Base-by-base conservation (phyloP, 225 moss, liverwort and hornwort genomes). In the Physcomitrium patens region DNA sequence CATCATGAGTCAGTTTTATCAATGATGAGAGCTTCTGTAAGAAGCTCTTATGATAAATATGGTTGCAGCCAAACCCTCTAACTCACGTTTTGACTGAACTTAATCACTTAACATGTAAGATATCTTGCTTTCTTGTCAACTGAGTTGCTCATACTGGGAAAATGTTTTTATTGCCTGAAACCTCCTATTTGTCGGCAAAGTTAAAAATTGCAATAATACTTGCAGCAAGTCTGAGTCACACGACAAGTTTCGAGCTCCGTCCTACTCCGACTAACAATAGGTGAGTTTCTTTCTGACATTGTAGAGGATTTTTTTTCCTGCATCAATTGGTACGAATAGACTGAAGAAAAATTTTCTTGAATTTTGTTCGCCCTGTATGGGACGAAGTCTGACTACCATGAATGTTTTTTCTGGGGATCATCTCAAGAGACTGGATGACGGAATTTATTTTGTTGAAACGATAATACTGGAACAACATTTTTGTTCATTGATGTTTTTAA, bases 211-310 rank as follows among this genome's bases (percentile, higher is more conserved):
- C 66, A 63, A 23, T 48, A 60, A 51, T 73, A 10, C 70, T 86
- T 88, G 84, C 88, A 93, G 95, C 87, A 79, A 85, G 80, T 75
- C 76, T 94, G 63, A 90, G 90, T 76, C 94, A 89, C 82, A 74
- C 93, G 76, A 91, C 94, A 76, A 94, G 94, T 84, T 86, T 91
- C 83, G 92, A 94, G 86, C 91, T 91, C 72, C 92, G 92, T 69
- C 89, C 94, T 78, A 91, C 59, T 80, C 88, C 91, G 41, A 86
- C 87, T 67, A 84, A 81, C 67, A 96, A 84, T 84, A 91, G 91
- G 92, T 92, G 77, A 68, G 58, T 41, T 68, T 50, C 42, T 55
- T 51, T 59, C 23, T 57, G 43, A 68, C 47, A 68, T 75, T 77
- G 2, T 24, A 61, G 58, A 45, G 55, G 22, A 0, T 47, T 1